Evolutionary conservation across 768 basidiomycete species (phyloP).

Genomic region (Mycena indigotica): DNA sequence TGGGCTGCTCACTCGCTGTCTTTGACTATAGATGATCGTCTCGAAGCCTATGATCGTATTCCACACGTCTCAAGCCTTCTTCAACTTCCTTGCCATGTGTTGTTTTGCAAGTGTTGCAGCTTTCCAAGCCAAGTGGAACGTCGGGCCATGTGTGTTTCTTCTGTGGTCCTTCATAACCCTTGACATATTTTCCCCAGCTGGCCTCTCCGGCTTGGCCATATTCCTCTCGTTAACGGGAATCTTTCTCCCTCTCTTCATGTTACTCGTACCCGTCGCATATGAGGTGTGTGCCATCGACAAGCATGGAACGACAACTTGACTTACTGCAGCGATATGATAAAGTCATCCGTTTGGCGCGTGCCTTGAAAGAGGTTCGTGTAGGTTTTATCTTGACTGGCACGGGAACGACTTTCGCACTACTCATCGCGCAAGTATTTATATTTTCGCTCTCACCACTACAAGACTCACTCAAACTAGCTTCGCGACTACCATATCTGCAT

Average conservation of each 20-base stretch:
- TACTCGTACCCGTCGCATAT: slow-evolving; percentile 77
- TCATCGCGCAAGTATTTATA: slow-evolving; percentile 68
- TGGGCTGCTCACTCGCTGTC: slow-evolving; percentile 17
- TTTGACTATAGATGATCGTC: slow-evolving; percentile 73
- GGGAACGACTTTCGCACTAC: slow-evolving; percentile 64
- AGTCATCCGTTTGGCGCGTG: slow-evolving; percentile 72
- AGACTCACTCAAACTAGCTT: slow-evolving; percentile 50
- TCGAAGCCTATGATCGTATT: slow-evolving; percentile 81
- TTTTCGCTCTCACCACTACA: slow-evolving; percentile 4
- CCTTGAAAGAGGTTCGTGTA: slow-evolving; percentile 81
- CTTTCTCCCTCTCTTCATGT: slow-evolving; percentile 70
- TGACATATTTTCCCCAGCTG: slow-evolving; percentile 54
- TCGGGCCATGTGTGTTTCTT: slow-evolving; percentile 78
- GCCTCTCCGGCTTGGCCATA: slow-evolving; percentile 82
- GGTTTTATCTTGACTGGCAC: slow-evolving; percentile 78
- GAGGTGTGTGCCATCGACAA: slow-evolving; percentile 43
- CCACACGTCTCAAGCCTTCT: slow-evolving; percentile 80
- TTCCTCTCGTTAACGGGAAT: slow-evolving; percentile 78
- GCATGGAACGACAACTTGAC: not conserved
- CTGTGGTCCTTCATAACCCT: slow-evolving; percentile 2
- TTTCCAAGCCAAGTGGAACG: slow-evolving; percentile 83
- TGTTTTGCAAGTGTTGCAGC: slow-evolving; percentile 88
- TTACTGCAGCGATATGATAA: slow-evolving; percentile 69
- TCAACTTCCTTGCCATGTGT: slow-evolving; percentile 90
- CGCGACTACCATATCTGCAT: slow-evolving; percentile 78